Evolutionary conservation across 2,329 filamentous ascomycete species (phyloP).

Genomic region (Aspergillus fischeri): DNA sequence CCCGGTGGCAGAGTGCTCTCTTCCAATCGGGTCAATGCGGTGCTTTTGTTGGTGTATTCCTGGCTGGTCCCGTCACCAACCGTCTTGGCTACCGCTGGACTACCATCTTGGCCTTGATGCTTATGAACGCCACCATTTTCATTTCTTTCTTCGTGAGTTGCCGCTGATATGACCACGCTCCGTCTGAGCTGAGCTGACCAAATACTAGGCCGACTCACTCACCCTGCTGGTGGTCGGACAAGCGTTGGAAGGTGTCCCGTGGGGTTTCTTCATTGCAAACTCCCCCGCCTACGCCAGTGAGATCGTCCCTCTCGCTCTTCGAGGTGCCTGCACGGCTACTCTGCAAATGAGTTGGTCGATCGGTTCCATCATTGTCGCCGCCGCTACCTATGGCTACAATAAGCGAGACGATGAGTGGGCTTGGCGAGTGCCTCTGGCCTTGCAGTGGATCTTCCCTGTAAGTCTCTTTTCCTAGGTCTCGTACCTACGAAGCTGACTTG

Average conservation of each 20-base stretch:
- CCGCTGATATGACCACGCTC: no score
- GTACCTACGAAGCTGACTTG: not conserved
- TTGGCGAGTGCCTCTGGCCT: slow-evolving; percentile 23
- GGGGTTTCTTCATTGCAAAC: slow-evolving; percentile 30
- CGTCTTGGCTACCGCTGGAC: slow-evolving; percentile 58
- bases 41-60: slow-evolving; percentile 56
- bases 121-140: slow-evolving; percentile 58
- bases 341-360: slow-evolving; percentile 30
- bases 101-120: slow-evolving; percentile 52
- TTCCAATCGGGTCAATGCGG: slow-evolving; percentile 54
- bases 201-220: slow-evolving; percentile 36
- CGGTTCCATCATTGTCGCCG: slow-evolving; percentile 26
- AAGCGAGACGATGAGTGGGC: slow-evolving; percentile 18
- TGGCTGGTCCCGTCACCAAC: slow-evolving; percentile 59
- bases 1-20: slow-evolving; percentile 53
- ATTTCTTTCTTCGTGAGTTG: slow-evolving; percentile 53
- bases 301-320: slow-evolving; percentile 23
- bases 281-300: slow-evolving; percentile 28
- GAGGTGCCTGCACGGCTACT: slow-evolving; percentile 23
- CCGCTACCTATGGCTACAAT: slow-evolving; percentile 20
- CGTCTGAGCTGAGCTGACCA: no score
- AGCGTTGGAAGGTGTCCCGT: slow-evolving; percentile 27
- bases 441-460: slow-evolving; percentile 30
- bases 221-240: slow-evolving; percentile 35
- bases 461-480: slow-evolving; percentile 1